Percentiles rank a stretch among this genome's conserved stretches.
These are phyloP conservation scores for Myochromella boudieri DNA, from an alignment of 768 basidiomycete species.

Conservation along the genomic window DNA sequence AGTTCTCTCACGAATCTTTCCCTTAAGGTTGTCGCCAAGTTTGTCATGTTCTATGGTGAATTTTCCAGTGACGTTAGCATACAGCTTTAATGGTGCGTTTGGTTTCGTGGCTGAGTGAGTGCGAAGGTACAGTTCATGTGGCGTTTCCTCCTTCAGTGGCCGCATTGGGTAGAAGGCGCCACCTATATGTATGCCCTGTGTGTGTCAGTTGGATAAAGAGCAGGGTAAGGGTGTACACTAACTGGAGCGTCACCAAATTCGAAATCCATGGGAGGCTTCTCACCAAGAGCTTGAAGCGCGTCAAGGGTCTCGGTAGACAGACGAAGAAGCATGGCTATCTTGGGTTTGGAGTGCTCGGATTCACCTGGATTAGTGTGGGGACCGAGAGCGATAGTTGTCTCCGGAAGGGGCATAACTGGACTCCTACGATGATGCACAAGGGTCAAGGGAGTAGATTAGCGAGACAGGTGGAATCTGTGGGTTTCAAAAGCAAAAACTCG, in stretches of 20 bases:
- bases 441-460: neutral
- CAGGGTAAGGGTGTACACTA: slow-evolving; percentile 21
- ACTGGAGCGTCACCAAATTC: slow-evolving; percentile 65
- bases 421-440: neutral
- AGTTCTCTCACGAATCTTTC: slow-evolving; percentile 46
- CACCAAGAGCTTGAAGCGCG: slow-evolving; percentile 53
- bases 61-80: slow-evolving; percentile 74
- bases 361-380: slow-evolving; percentile 57
- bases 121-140: slow-evolving; percentile 76
- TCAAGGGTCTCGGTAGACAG: slow-evolving; percentile 74
- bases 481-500: too few species aligned
- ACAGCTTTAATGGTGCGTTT: slow-evolving; percentile 66
- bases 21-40: slow-evolving; percentile 45
- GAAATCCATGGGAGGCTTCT: slow-evolving; percentile 50
- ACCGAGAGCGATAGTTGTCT: slow-evolving; percentile 55
- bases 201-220: slow-evolving; percentile 5
- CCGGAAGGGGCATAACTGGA: slow-evolving; percentile 67
- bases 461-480: neutral
- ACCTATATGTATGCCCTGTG: slow-evolving; percentile 66
- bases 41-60: slow-evolving; percentile 61
- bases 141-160: slow-evolving; percentile 47
- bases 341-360: slow-evolving; percentile 56
- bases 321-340: slow-evolving; percentile 74
- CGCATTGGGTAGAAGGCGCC: slow-evolving; percentile 63
- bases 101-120: slow-evolving; percentile 56